Percentiles rank a stretch among this genome's conserved stretches.
These are phyloP conservation scores for Wickerhamiella kurtzmanii DNA, from an alignment of 805 yeast genomes.

Conservation along the genomic window DNA sequence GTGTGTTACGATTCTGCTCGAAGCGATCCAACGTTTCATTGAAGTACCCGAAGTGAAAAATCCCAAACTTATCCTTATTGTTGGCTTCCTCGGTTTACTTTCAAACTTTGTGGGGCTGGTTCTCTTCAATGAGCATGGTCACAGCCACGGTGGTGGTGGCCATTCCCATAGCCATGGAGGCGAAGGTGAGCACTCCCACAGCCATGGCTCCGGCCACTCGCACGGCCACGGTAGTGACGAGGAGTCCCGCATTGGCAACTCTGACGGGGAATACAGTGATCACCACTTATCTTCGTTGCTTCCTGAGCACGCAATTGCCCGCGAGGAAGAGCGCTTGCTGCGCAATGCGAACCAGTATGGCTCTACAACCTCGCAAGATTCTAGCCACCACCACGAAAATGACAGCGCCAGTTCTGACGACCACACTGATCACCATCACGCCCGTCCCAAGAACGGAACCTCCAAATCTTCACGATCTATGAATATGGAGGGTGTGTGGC, in stretches of 20 bases:
- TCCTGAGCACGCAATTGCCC: conserved; percentile 16
- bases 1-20: conserved; percentile 82
- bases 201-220: conserved; percentile 17
- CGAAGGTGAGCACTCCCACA: conserved; percentile 7
- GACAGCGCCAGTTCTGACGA: conserved; percentile 5
- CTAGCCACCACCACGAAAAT: conserved; percentile 15
- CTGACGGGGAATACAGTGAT: conserved; percentile 5
- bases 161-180: conserved; percentile 26
- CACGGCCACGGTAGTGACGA: conserved; percentile 7
- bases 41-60: conserved; percentile 66
- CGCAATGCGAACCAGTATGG: conserved; percentile 10
- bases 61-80: conserved; percentile 70
- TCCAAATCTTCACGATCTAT: conserved; percentile 32
- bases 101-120: conserved; percentile 76
- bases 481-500: conserved; percentile 93
- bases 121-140: conserved; percentile 59
- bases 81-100: conserved; percentile 69
- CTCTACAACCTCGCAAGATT: conserved; percentile 18
- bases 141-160: conserved; percentile 34
- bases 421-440: conserved; percentile 24
- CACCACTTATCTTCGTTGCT: conserved; percentile 5
- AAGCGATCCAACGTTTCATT: conserved; percentile 80
- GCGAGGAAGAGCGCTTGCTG: conserved; percentile 18
- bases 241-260: not conserved
- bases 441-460: conserved; percentile 17